Evolutionary conservation across 2,329 filamentous ascomycete species (phyloP).

Genomic region (Akanthomyces muscarius): DNA sequence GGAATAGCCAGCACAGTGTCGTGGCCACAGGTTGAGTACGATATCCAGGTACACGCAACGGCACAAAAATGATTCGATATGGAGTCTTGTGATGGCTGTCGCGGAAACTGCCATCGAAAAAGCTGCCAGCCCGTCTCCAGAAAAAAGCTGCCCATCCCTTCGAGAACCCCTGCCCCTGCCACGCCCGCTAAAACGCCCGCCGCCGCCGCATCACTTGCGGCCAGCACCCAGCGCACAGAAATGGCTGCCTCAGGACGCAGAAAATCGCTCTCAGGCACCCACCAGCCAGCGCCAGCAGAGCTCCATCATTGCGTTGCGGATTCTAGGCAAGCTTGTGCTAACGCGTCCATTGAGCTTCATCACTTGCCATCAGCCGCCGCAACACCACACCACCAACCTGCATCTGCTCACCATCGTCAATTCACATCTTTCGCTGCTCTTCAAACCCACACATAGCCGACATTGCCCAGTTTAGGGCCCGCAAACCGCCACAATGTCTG

Average conservation of each 20-base stretch:
- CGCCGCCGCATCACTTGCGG: background rate
- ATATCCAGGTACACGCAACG: background rate
- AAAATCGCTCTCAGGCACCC: conserved; percentile 6
- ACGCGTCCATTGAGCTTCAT: conserved; percentile 33
- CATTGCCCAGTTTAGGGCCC: conserved; percentile 19
- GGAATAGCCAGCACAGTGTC: background rate
- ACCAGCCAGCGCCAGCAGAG: conserved; percentile 5
- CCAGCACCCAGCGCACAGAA: background rate
- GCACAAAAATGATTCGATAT: background rate
- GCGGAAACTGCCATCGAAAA: background rate
- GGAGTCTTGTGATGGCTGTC: conserved; percentile 6
- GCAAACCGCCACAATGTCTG: conserved; percentile 47
- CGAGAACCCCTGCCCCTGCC: background rate
- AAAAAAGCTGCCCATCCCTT: background rate
- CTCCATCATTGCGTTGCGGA: conserved; percentile 21
- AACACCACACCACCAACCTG: conserved; percentile 22
- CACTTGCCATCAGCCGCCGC: conserved; percentile 8
- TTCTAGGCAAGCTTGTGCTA: conserved; percentile 47
- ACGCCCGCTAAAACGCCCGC: background rate
- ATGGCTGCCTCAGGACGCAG: conserved; percentile 12
- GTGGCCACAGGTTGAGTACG: background rate
- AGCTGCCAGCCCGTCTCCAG: background rate
- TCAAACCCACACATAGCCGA: background rate
- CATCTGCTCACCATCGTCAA: conserved; percentile 22
- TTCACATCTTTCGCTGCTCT: background rate